A percentile compares a stretch with the other conserved stretches of the same genome.
Conservation (phyloP, 768 basidiomycete species). For the Tremella mesenterica region DNA sequence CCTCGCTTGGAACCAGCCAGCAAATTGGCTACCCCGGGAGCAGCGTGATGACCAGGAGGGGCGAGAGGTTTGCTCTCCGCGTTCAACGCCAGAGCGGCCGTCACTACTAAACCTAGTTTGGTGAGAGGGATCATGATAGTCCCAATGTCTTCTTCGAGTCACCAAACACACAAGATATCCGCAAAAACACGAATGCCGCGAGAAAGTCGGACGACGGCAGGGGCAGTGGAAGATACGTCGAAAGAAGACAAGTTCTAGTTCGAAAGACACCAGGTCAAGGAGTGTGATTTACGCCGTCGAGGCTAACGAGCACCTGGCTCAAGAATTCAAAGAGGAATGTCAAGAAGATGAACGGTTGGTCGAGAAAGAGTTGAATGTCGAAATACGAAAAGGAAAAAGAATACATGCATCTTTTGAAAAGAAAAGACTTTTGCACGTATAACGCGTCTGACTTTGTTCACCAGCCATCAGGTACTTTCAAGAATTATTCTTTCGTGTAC, state of each 20-base stretch:
- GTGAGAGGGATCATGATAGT: constrained; percentile 39
- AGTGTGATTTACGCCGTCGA: constrained; percentile 35
- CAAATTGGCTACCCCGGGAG: constrained; percentile 30
- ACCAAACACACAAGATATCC: background rate
- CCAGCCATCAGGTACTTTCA: too few species aligned
- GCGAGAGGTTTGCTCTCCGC: constrained; percentile 30
- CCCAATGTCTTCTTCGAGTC: background rate
- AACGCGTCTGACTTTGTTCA: too few species aligned
- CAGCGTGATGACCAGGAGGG: constrained; percentile 38
- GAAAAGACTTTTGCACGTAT: too few species aligned
- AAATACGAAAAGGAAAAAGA: background rate
- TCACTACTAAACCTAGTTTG: constrained; percentile 19
- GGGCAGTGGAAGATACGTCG: background rate
- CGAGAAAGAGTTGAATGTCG: background rate
- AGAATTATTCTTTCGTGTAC: too few species aligned
- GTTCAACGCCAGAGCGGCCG: constrained; percentile 16
- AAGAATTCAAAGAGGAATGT: constrained; percentile 6
- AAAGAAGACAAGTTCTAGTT: too few species aligned
- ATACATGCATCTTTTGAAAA: too few species aligned
- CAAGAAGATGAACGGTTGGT: background rate
- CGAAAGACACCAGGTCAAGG: constrained; percentile 6
- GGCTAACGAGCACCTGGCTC: constrained; percentile 41
- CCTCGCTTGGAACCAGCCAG: constrained; percentile 22
- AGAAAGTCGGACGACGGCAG: background rate
- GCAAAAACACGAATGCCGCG: background rate